Evolutionary conservation across 306 rosid genomes (phyloP).

Genomic region (Casuarina cunninghamiana): DNA sequence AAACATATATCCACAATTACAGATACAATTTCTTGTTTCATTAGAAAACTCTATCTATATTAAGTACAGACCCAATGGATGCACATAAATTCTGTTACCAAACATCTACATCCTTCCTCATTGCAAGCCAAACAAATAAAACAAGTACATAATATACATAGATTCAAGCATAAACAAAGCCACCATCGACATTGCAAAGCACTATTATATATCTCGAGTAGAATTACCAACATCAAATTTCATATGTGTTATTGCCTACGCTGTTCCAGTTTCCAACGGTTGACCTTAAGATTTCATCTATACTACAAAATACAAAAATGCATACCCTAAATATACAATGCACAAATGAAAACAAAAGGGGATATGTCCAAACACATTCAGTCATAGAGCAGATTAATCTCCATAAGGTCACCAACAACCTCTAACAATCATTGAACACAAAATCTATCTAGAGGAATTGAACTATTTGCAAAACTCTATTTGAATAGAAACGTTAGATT

Average conservation of each 20-base stretch:
- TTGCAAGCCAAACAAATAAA: background rate
- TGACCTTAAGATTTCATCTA: background rate
- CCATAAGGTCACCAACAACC: background rate
- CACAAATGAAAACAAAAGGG: background rate
- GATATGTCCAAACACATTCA: background rate
- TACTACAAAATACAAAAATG: background rate
- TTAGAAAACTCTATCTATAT: no score
- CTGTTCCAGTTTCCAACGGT: background rate
- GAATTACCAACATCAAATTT: background rate
- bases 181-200: constrained; percentile 19
- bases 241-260: background rate
- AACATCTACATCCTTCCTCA: background rate
- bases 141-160: background rate
- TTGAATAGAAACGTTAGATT: background rate
- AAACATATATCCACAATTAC: background rate
- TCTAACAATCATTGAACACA: background rate
- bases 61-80: no score
- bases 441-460: background rate
- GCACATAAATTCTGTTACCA: no score
- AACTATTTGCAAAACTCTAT: background rate
- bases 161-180: constrained; percentile 5
- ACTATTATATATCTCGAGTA: background rate
- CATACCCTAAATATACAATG: background rate
- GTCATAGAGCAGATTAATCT: background rate
- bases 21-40: background rate